Percentiles rank a stretch among this genome's conserved stretches.
These are phyloP conservation scores for Phytophthora melonis DNA, from an alignment of 352 stramenopile genomes.

Conservation along the genomic window DNA sequence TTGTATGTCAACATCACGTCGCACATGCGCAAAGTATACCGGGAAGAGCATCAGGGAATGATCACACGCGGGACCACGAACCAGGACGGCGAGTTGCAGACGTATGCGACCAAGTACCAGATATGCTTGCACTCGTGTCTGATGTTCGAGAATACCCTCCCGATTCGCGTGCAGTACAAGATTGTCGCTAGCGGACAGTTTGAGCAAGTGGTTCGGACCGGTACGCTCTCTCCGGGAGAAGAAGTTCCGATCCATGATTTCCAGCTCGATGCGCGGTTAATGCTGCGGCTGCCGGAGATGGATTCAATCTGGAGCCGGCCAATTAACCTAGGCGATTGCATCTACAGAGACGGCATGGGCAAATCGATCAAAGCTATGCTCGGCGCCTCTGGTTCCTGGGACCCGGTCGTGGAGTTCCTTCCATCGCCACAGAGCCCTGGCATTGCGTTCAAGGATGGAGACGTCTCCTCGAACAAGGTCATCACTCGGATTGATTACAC, in stretches of 20 bases:
- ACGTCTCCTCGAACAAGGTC: constrained; percentile 70
- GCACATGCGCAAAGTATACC: constrained; percentile 89
- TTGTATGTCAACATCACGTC: constrained; percentile 87
- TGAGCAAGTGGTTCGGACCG: constrained; percentile 55
- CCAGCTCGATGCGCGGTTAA: constrained; percentile 73
- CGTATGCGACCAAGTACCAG: constrained; percentile 90
- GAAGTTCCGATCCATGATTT: constrained; percentile 88
- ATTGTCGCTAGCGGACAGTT: constrained; percentile 49
- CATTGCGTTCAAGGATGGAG: constrained; percentile 74
- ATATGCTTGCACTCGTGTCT: constrained; percentile 86
- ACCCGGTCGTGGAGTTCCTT: constrained; percentile 80
- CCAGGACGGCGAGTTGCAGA: constrained; percentile 66
- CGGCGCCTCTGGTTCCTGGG: constrained; percentile 57
- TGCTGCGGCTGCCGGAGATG: constrained; percentile 85
- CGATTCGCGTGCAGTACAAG: constrained; percentile 88
- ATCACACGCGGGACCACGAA: constrained; percentile 64
- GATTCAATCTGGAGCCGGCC: constrained; percentile 84
- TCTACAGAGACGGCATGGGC: constrained; percentile 83
- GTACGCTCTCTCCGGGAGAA: constrained; percentile 84
- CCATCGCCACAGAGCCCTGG: constrained; percentile 60
- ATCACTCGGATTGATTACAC: constrained; percentile 88
- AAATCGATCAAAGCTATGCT: constrained; percentile 72
- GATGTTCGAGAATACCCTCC: constrained; percentile 89
- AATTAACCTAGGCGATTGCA: constrained; percentile 81
- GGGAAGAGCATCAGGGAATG: constrained; percentile 85